phyloP scores from a whole-genome alignment of 352 stramenopile species.

The Elongisporangium prolatum region DNA sequence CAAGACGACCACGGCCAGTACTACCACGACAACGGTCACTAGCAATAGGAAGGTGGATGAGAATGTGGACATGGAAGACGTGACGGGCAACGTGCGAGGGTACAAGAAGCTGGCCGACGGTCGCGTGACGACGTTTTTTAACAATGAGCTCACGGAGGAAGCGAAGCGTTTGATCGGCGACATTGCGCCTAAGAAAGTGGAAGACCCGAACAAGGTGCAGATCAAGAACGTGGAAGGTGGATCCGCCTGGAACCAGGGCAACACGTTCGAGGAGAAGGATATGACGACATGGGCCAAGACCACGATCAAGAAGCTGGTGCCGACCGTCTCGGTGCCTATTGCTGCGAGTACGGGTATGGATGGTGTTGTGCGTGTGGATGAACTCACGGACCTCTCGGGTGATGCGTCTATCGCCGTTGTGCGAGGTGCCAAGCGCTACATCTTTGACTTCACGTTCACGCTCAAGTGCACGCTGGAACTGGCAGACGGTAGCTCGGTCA shows the following conservation, averaged over 20 bases:
- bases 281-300: constrained; percentile 85
- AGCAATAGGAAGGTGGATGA: constrained; percentile 42
- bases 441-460: constrained; percentile 79
- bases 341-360: constrained; percentile 12
- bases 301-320: constrained; percentile 63
- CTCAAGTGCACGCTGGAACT: constrained; percentile 38
- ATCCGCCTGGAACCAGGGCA: constrained; percentile 92
- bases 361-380: constrained; percentile 48
- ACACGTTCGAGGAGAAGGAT: constrained; percentile 92
- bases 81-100: constrained; percentile 67
- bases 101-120: constrained; percentile 97
- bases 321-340: constrained; percentile 31
- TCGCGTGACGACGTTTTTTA: constrained; percentile 98
- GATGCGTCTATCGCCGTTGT: constrained; percentile 92
- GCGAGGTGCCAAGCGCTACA: constrained; percentile 92
- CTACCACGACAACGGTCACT: constrained; percentile 10
- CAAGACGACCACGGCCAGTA: constrained; percentile 12
- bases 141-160: constrained; percentile 97
- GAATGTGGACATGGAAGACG: constrained; percentile 49
- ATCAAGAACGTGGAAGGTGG: constrained; percentile 82
- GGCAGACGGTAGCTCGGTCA: constrained; percentile 14
- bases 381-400: constrained; percentile 84
- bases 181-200: constrained; percentile 87
- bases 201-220: constrained; percentile 63
- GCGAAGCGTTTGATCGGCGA: constrained; percentile 97